Evolutionary conservation across 495 filamentous ascomycete genomes (phyloP).

Genomic region (Penicillium diatomitis): DNA sequence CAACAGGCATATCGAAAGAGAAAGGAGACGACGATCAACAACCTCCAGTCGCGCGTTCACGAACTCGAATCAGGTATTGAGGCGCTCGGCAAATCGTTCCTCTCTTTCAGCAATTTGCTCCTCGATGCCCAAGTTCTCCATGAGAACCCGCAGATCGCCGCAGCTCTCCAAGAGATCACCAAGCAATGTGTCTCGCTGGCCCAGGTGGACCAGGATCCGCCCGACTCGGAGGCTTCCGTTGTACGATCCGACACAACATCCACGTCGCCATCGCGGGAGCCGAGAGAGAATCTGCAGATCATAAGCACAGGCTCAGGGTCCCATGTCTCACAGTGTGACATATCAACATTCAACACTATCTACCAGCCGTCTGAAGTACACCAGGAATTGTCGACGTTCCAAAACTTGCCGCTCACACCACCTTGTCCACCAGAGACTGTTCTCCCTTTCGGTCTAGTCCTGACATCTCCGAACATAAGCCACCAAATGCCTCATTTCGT

Average conservation of each 20-base stretch:
- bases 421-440: constrained; percentile 15
- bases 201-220: constrained; percentile 18
- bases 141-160: constrained; percentile 25
- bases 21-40: constrained; percentile 77
- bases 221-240: neutral
- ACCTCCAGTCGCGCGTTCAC: constrained; percentile 58
- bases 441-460: constrained; percentile 15
- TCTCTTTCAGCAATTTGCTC: constrained; percentile 55
- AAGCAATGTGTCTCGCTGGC: constrained; percentile 39
- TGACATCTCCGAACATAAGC: constrained; percentile 9
- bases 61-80: constrained; percentile 59
- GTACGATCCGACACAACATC: no score
- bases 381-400: no score
- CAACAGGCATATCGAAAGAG: constrained; percentile 77
- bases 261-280: no score
- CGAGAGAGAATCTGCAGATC: no score
- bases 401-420: constrained; percentile 8
- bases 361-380: no score
- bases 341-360: no score
- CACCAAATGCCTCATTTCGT: constrained; percentile 4
- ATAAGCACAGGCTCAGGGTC: no score
- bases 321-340: no score
- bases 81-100: constrained; percentile 67
- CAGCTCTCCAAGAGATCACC: constrained; percentile 37
- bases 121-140: constrained; percentile 39